Conservation (phyloP, 345 rosid species). For the Lenwebbia sp. region DNA sequence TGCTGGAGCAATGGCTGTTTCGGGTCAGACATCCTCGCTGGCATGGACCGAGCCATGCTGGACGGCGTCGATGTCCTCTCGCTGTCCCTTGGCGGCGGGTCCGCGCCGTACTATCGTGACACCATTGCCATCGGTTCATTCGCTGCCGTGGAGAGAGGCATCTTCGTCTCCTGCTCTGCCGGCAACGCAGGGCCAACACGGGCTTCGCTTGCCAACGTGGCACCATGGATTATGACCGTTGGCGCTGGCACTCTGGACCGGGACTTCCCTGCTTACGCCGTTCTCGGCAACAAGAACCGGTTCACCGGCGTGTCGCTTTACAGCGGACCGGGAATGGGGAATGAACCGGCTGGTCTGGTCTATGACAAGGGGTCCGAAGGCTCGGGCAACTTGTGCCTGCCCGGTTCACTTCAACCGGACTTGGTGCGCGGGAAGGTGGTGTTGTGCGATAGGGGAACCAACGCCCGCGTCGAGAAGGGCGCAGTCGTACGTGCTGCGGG, state of each 20-base stretch:
- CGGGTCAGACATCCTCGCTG: constrained; percentile 77
- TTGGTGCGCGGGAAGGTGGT: constrained; percentile 66
- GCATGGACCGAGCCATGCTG: constrained; percentile 57
- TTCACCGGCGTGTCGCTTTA: constrained; percentile 66
- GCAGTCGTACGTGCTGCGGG: constrained; percentile 67
- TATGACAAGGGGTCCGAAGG: constrained; percentile 28
- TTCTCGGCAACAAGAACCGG: constrained; percentile 33
- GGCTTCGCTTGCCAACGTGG: constrained; percentile 60
- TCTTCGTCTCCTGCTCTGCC: constrained; percentile 71
- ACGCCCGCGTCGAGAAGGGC: constrained; percentile 77
- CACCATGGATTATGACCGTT: constrained; percentile 94
- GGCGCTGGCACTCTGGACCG: constrained; percentile 90
- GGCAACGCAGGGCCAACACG: constrained; percentile 69
- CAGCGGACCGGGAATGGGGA: constrained; percentile 57
- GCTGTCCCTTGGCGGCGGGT: constrained; percentile 72
- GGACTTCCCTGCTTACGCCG: constrained; percentile 65
- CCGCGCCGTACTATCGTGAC: constrained; percentile 53
- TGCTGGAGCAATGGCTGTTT: constrained; percentile 70
- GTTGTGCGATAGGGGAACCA: constrained; percentile 69
- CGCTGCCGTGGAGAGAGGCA: constrained; percentile 69
- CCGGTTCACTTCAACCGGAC: constrained; percentile 54
- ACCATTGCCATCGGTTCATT: constrained; percentile 65
- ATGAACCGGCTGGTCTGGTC: constrained; percentile 35
- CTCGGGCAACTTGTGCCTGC: constrained; percentile 52
- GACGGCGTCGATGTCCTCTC: constrained; percentile 96